Percentiles rank a stretch among this genome's conserved stretches.
These are phyloP conservation scores for Botrytis sinoallii DNA, from an alignment of 2,329 filamentous ascomycete species.

Conservation along the genomic window DNA sequence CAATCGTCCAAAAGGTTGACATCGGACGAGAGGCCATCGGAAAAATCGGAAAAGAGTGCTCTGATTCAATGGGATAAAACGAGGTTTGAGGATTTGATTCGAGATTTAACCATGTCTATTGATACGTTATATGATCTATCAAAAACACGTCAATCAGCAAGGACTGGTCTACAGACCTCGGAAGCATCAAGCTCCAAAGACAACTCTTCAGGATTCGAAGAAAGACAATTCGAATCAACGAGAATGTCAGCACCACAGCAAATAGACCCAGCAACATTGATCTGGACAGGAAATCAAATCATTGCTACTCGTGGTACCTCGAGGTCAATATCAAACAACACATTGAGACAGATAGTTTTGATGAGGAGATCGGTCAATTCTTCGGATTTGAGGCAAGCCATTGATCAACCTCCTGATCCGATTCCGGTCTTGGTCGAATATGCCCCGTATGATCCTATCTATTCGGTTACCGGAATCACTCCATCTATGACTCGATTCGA, in stretches of 20 bases:
- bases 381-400: slow-evolving; percentile 28
- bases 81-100: slow-evolving; percentile 72
- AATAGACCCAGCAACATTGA: slow-evolving; percentile 54
- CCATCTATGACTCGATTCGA: slow-evolving; percentile 64
- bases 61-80: slow-evolving; percentile 65
- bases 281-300: slow-evolving; percentile 40
- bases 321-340: slow-evolving; percentile 31
- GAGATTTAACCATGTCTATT: slow-evolving; percentile 72
- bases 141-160: slow-evolving; percentile 52
- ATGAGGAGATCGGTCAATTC: slow-evolving; percentile 32
- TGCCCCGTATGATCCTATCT: slow-evolving; percentile 61
- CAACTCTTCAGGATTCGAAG: slow-evolving; percentile 37
- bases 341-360: slow-evolving; percentile 39
- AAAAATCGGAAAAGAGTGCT: slow-evolving; percentile 48
- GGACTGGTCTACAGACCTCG: slow-evolving; percentile 26
- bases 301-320: slow-evolving; percentile 9
- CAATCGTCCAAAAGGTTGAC: slow-evolving; percentile 51
- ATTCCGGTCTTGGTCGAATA: slow-evolving; percentile 67
- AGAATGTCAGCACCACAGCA: slow-evolving; percentile 60
- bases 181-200: slow-evolving; percentile 24
- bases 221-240: slow-evolving; percentile 52
- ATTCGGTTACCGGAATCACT: slow-evolving; percentile 59
- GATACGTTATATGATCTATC: slow-evolving; percentile 78
- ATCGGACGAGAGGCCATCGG: slow-evolving; percentile 28
- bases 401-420: slow-evolving; percentile 26